Conservation (phyloP, 1,139 yeast genomes). For the Schwanniomyces etchellsii region DNA sequence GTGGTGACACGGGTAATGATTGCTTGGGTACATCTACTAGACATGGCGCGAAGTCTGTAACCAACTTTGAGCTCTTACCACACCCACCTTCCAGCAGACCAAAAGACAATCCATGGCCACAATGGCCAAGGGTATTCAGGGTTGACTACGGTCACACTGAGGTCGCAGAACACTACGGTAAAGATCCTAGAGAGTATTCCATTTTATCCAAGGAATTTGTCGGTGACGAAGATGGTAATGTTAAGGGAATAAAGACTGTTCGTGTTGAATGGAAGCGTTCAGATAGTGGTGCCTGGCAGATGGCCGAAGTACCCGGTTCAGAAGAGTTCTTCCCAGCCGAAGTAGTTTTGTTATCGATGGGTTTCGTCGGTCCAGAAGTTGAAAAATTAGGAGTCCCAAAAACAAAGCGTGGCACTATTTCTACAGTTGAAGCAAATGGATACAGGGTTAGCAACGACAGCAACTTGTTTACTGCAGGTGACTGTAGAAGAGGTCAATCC, state of each 20-base stretch:
- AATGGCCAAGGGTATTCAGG: constrained; percentile 97
- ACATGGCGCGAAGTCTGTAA: constrained; percentile 95
- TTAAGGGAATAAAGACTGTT: constrained; percentile 88
- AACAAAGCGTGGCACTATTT: constrained; percentile 83
- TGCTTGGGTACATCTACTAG: constrained; percentile 97
- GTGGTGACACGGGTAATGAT: constrained; percentile 99
- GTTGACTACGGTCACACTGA: constrained; percentile 98
- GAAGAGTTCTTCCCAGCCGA: constrained; percentile 96
- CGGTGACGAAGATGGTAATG: constrained; percentile 92
- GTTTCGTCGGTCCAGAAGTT: constrained; percentile 94
- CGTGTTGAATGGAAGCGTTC: constrained; percentile 98
- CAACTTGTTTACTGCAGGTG: constrained; percentile 93
- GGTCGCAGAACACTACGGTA: constrained; percentile 90
- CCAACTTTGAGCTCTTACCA: constrained; percentile 91
- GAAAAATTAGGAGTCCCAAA: constrained; percentile 68
- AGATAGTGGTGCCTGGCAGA: constrained; percentile 96
- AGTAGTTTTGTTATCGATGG: constrained; percentile 91
- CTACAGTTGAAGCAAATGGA: constrained; percentile 60
- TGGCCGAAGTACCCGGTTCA: constrained; percentile 94
- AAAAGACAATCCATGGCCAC: constrained; percentile 99
- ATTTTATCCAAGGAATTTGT: constrained; percentile 92
- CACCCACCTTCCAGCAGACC: constrained; percentile 84
- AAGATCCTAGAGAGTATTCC: constrained; percentile 96
- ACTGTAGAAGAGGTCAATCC: constrained; percentile 98
- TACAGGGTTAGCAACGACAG: constrained; percentile 61